phyloP scores from a whole-genome alignment of 208 protist species.

The Lotmaria passim region DNA sequence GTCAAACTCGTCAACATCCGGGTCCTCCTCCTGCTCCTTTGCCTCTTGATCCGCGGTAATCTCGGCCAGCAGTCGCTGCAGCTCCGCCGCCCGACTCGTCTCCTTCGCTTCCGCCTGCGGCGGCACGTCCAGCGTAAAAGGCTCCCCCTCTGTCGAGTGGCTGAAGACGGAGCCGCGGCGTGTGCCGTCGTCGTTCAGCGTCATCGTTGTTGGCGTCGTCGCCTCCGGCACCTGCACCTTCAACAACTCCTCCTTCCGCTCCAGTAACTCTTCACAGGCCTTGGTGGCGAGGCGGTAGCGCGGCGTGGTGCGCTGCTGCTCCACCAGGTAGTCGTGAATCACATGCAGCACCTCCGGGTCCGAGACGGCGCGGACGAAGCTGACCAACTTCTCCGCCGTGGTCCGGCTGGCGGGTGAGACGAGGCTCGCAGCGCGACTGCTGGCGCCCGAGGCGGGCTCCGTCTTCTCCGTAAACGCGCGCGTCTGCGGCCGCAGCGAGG shows the following conservation, averaged over 20 bases:
- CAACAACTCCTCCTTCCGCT: slow-evolving; percentile 35
- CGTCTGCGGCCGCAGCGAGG: slow-evolving; percentile 10
- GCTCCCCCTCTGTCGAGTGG: not conserved
- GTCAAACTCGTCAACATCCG: slow-evolving; percentile 58
- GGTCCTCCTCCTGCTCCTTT: slow-evolving; percentile 19
- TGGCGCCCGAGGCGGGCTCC: not conserved
- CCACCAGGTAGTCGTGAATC: slow-evolving; percentile 45
- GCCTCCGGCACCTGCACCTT: not conserved
- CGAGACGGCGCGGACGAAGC: slow-evolving; percentile 41
- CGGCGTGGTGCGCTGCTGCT: slow-evolving; percentile 17
- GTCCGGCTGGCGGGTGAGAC: slow-evolving; percentile 2
- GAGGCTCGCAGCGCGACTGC: too few species aligned
- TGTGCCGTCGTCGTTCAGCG: too few species aligned
- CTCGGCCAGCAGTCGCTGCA: slow-evolving; percentile 4
- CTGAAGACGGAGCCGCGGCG: not conserved
- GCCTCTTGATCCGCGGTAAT: slow-evolving; percentile 4
- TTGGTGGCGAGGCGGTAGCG: slow-evolving; percentile 16
- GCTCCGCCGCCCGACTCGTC: not conserved
- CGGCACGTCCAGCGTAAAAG: slow-evolving; percentile 1
- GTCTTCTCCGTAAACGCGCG: slow-evolving; percentile 7
- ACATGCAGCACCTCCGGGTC: slow-evolving; percentile 56
- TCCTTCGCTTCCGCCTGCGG: not conserved
- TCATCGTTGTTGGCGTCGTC: too few species aligned
- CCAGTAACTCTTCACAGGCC: slow-evolving; percentile 38
- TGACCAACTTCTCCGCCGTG: slow-evolving; percentile 30